Conservation (phyloP, 805 yeast species). For the Cyberlindnera subsufficiens region DNA sequence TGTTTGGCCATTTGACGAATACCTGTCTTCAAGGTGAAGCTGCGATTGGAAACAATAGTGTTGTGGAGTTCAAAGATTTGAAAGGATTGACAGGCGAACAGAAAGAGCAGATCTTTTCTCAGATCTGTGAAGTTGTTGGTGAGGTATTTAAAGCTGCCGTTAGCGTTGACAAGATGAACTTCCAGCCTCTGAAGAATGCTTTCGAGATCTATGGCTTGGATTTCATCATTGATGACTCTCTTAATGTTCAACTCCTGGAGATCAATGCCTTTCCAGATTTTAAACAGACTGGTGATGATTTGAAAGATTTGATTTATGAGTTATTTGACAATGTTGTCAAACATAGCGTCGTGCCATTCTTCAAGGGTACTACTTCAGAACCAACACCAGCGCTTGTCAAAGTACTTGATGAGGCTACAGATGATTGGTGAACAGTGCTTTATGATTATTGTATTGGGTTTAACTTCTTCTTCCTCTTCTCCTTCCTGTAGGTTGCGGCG, state of each 20-base stretch:
- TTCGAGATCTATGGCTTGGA: constrained; percentile 89
- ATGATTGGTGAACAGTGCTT: constrained; percentile 27
- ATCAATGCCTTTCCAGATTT: constrained; percentile 95
- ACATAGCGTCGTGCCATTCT: constrained; percentile 44
- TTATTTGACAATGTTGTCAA: constrained; percentile 55
- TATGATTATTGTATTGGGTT: neutral
- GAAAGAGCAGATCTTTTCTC: constrained; percentile 39
- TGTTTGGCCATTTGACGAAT: constrained; percentile 78
- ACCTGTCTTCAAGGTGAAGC: constrained; percentile 76
- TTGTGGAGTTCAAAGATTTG: constrained; percentile 59
- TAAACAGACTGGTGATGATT: constrained; percentile 83
- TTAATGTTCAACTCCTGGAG: constrained; percentile 62
- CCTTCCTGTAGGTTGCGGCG: constrained; percentile 15
- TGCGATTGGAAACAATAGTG: constrained; percentile 35
- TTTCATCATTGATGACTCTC: constrained; percentile 60
- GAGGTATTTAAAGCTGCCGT: constrained; percentile 81
- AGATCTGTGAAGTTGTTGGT: constrained; percentile 54
- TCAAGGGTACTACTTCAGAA: constrained; percentile 17
- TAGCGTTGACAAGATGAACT: constrained; percentile 75
- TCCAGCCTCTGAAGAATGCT: constrained; percentile 75
- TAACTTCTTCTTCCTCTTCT: constrained; percentile 16
- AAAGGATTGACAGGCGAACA: constrained; percentile 32
- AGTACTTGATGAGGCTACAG: constrained; percentile 33
- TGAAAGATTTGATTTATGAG: constrained; percentile 59
- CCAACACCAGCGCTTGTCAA: constrained; percentile 25